These are phyloP conservation scores for Mycena polygramma DNA, from an alignment of 768 basidiomycete species.

Conservation along the genomic window DNA sequence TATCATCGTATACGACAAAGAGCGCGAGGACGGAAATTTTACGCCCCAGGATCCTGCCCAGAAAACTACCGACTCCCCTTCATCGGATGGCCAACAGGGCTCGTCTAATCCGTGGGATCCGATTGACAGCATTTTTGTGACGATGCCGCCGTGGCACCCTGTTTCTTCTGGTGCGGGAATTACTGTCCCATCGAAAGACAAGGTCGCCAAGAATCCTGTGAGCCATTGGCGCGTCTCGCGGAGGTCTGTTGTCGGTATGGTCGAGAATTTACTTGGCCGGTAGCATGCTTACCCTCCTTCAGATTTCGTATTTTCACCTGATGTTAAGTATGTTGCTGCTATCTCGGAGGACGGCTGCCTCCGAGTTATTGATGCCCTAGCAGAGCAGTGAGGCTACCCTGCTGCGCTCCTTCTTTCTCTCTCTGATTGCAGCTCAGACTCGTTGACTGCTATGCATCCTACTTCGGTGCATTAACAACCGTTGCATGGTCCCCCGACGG, in stretches of 20 bases:
- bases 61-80: slow-evolving; percentile 42
- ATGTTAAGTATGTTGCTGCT: slow-evolving; percentile 90
- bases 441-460: slow-evolving; percentile 94
- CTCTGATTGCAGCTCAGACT: slow-evolving; percentile 63
- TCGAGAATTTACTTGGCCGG: neutral
- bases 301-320: slow-evolving; percentile 96
- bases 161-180: slow-evolving; percentile 58
- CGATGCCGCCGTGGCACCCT: slow-evolving; percentile 90
- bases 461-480: slow-evolving; percentile 92
- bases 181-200: slow-evolving; percentile 68
- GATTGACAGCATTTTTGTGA: slow-evolving; percentile 79
- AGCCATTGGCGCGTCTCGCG: slow-evolving; percentile 89
- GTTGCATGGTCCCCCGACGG: slow-evolving; percentile 97
- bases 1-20: slow-evolving; percentile 91
- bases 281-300: neutral
- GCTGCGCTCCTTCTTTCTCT: slow-evolving; percentile 12
- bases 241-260: slow-evolving; percentile 79
- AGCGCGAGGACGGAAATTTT: slow-evolving; percentile 88
- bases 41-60: slow-evolving; percentile 67
- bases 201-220: slow-evolving; percentile 85
- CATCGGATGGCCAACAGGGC: slow-evolving; percentile 33
- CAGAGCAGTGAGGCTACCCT: slow-evolving; percentile 75
- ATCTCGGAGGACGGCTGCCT: slow-evolving; percentile 95
- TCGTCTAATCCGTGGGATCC: slow-evolving; percentile 79
- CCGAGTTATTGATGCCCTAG: slow-evolving; percentile 88